Evolutionary conservation across 306 rosid genomes (phyloP), one percentile per base, ranked within the genome.

Genomic region (Senna siamea): DNA sequence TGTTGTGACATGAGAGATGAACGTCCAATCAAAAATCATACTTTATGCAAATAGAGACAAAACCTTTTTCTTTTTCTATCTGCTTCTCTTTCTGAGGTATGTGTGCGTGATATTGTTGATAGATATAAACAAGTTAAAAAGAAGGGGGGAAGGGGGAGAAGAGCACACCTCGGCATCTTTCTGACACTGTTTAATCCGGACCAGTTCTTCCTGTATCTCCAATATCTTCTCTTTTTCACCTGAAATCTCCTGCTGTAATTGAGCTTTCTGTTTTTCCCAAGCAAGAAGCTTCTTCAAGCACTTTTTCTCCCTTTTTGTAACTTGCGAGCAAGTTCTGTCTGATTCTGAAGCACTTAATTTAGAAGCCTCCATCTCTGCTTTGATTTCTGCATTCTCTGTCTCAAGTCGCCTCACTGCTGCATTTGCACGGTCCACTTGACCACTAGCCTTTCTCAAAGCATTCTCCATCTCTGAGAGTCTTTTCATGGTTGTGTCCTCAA

Each of bases 351-450:
- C 96, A 84, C 99, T 94, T 85, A 94, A 76, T 73, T 94, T 94
- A 50, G 93, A 92, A 78, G 99, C 99, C 89, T 92, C 97, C 96
- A 89, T 91, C 87, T 94, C 99, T 79, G 98, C 97, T 74, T 84
- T 88, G 74, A 94, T 89, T 83, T 91, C 97, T 19, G 98, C 98
- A 84, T 94, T 89, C 85, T 94, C 97, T 7, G 77, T 81, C 86
- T 94, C 97, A 43, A 94, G 87, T 44, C 88, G 82, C 58, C 92
- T 90, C 78, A 91, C 98, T 53, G 90, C 90, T 15, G 91, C 91
- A 89, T 91, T 89, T 20, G 97, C 94, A 17, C 87, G 85, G 88
- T 94, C 97, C 84, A 91, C 96, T 82, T 94, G 93, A 81, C 89
- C 89, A 75, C 95, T 91, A 48, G 98, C 97, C 86, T 87, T 91